Base-by-base conservation (phyloP, 2,329 filamentous ascomycete genomes). In the Fusarium ambrosium region DNA sequence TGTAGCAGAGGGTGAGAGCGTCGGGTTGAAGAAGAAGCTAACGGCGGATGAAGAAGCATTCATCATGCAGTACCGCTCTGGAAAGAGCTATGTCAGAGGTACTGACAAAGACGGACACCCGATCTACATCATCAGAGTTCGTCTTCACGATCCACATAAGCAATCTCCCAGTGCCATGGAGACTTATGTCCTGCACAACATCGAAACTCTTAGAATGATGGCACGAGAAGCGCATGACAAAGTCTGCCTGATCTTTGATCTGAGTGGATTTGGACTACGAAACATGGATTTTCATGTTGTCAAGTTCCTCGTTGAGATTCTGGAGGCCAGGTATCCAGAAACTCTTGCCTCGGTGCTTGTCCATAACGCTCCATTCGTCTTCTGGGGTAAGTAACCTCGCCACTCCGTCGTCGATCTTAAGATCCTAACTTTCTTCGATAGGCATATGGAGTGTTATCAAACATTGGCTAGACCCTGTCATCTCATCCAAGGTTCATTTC, bases 281-380 rank as follows among this genome's bases (percentile, higher is more conserved):
- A 94, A 95, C 82, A 94, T 95, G 88, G 93, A 95, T 81, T 94
- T 94, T 80, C 87, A 90, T 0, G 92, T 92, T 0, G 91, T 94
- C 62, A 94, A 93, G 76, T 94, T 94, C 84, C 92, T 95, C 85
- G 93, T 94, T 82, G 93, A 94, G 76, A 92, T 92, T 79, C 93
- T 95, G 77, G 93, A 95, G 83, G 92, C 93, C 59, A 93, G 94
- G 79, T 95, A 94, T 77, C 93, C 93, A 2, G 93, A 95, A 80
- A 93, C 90, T 1, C 85, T 95, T 3, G 92, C 92, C 41, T 85
- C 88, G 2, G 91, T 94, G 5, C 88, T 94, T 48, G 91, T 95
- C 55, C 93, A 94, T 85, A 94, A 94, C 80, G 89, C 92, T 0
- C 93, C 93, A 4, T 94, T 92, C 89, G 85, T 94, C 56, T 94